Percentiles rank a stretch among this genome's conserved stretches.
Evolutionary conservation across 176 grass and related monocot genomes (phyloP).

Genomic region (Saccharum spontaneum): DNA sequence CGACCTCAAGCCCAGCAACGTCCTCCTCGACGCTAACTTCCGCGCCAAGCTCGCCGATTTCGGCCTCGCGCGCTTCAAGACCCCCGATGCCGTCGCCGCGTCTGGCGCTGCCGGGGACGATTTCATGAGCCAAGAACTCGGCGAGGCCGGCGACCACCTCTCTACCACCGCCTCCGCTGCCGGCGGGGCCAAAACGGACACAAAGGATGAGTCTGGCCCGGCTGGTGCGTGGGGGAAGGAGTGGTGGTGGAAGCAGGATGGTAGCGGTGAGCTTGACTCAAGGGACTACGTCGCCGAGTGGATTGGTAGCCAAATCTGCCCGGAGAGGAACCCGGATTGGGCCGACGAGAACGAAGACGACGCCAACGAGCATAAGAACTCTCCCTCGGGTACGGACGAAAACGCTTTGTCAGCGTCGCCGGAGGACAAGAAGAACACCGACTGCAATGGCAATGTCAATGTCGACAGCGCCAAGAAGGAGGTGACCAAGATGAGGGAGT

Average conservation of each 20-base stretch:
- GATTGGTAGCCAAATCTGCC: conserved; percentile 33
- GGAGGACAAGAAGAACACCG: conserved; percentile 14
- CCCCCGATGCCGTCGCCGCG: conserved; percentile 11
- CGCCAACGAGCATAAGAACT: not conserved
- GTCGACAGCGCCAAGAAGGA: not conserved
- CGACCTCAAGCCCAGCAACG: conserved; percentile 93
- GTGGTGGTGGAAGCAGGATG: conserved; percentile 37
- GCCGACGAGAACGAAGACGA: not conserved
- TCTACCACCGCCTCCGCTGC: not conserved
- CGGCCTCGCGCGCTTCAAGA: conserved; percentile 82
- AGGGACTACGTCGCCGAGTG: conserved; percentile 34
- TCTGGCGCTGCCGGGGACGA: conserved; percentile 31
- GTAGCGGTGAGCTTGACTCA: conserved; percentile 31
- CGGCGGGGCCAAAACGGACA: not conserved
- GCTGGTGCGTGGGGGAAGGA: conserved; percentile 13
- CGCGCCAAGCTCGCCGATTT: conserved; percentile 83
- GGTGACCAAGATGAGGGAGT: conserved; percentile 21
- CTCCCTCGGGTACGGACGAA: conserved; percentile 2
- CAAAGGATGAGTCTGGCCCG: conserved; percentile 6
- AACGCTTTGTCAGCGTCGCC: not conserved
- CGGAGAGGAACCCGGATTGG: conserved; percentile 30
- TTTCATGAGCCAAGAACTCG: conserved; percentile 87
- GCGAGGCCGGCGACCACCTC: conserved; percentile 43
- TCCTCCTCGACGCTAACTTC: conserved; percentile 66
- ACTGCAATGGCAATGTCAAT: not conserved